Evolutionary conservation across 495 filamentous ascomycete species (phyloP).

Genomic region (Penicillium crystallinum): DNA sequence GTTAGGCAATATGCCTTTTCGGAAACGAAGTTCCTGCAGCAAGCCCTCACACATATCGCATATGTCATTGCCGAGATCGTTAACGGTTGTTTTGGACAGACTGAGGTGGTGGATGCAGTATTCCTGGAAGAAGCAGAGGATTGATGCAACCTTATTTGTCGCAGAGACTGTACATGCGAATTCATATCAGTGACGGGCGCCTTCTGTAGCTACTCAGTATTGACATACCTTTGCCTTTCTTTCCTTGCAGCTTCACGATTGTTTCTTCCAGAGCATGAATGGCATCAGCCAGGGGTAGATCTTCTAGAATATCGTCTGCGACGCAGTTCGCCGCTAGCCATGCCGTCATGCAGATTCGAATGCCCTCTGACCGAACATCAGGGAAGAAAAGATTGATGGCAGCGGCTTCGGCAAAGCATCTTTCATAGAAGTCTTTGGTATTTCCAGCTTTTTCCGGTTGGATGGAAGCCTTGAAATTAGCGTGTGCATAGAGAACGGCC

Average conservation of each 20-base stretch:
- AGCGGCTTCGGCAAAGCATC: neutral
- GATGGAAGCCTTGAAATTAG: neutral
- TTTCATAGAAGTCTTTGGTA: constrained; percentile 1
- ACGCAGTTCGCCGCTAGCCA: constrained; percentile 1
- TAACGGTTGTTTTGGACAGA: neutral
- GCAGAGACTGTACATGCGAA: neutral
- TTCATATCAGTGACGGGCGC: neutral
- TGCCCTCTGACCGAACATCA: neutral
- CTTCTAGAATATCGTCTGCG: neutral
- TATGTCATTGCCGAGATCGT: neutral
- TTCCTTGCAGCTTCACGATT: neutral
- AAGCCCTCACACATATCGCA: constrained; percentile 2
- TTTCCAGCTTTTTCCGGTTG: neutral
- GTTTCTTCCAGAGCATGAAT: neutral
- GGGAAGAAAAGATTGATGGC: neutral
- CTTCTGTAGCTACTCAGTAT: neutral
- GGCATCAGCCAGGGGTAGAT: neutral
- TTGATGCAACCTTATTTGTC: neutral
- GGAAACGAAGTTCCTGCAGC: neutral
- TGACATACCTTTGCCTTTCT: neutral
- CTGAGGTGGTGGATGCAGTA: neutral
- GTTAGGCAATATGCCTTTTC: neutral
- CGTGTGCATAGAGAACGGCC: neutral
- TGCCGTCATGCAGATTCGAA: neutral
- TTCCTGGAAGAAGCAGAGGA: neutral